Base-by-base conservation (phyloP, 2,329 filamentous ascomycete genomes). In the Monilinia laxa region DNA sequence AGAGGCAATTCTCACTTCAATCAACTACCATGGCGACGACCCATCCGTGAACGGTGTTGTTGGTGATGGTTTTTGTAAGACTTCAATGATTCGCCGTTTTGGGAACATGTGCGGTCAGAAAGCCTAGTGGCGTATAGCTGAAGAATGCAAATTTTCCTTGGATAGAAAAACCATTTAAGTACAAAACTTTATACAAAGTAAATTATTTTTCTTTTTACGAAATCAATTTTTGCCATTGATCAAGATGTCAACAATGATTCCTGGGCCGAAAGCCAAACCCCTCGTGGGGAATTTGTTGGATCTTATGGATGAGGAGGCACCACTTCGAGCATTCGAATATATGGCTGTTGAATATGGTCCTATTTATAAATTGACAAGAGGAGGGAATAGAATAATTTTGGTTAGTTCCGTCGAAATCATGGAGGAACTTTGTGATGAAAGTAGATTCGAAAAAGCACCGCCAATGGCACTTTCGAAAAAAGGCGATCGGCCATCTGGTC, bases 401-500 rank as follows among this genome's bases (percentile, higher is more conserved):
- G 54, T 60, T 23, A 52, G 55, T 53, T 52, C 45, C 10, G 64
- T 60, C 16, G 47, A 47, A 18, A 60, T 66, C 4, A 53, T 52
- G 54, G 54, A 58, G 53, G 47, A 52, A 25, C 14, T 65, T 16
- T 28, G 28, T 28, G 54, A 64, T 58, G 59, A 58, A 45, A 42
- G 31, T 51, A 11, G 59, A 35, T 67, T 53, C 42, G 58, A 49
- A 35, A 63, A 63, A 40, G 51, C 38, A 47, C 52, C 58, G 6
- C 23, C 68, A 31, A 63, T 67, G 47, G 68, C 67, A 49, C 64
- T 68, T 20, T 65, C 56, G 47, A 53, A 62, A 38, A 38, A 69
- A 65, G 59, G 64, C 31, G 54, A 60, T 18, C 63, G 67, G 23
- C 58, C 62, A 6, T 47, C 64, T 28, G 67, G 68, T n/a, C 42